These are phyloP conservation scores for Fraxinus cuspidata DNA, from an alignment of 257 asterid genomes.

Conservation along the genomic window DNA sequence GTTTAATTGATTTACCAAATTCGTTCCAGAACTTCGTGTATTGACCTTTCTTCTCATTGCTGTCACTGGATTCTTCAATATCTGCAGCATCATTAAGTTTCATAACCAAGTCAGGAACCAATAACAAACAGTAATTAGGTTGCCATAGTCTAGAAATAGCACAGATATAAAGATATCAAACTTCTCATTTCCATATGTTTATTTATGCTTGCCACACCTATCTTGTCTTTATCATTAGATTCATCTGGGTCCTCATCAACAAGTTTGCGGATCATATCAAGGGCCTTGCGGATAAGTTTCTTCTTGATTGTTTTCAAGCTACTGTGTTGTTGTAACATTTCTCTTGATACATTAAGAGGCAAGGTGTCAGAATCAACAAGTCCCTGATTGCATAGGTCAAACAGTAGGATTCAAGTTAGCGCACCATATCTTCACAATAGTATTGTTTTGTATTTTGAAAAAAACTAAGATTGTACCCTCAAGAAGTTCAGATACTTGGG, in stretches of 20 bases:
- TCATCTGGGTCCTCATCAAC: conserved; percentile 99
- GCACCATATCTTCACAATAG: conserved; percentile 1
- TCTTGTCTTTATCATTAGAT: conserved; percentile 61
- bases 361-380: conserved; percentile 98
- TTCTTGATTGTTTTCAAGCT: conserved; percentile 95
- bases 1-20: conserved; percentile 92
- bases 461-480: conserved; percentile 47
- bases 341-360: conserved; percentile 93
- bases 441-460: not conserved
- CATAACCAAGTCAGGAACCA: not conserved
- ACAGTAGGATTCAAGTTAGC: conserved; percentile 11
- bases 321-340: conserved; percentile 97
- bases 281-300: conserved; percentile 96
- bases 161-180: not conserved
- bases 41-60: conserved; percentile 84
- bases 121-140: not conserved
- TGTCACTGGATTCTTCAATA: conserved; percentile 69
- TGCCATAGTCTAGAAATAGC: not conserved
- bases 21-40: conserved; percentile 88
- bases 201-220: conserved; percentile 42
- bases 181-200: not conserved
- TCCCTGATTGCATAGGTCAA: conserved; percentile 55
- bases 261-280: conserved; percentile 91
- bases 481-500: conserved; percentile 89
- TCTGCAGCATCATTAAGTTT: conserved; percentile 39